Conservation (phyloP, 257 asterid species). For the Scutellaria baicalensis region DNA sequence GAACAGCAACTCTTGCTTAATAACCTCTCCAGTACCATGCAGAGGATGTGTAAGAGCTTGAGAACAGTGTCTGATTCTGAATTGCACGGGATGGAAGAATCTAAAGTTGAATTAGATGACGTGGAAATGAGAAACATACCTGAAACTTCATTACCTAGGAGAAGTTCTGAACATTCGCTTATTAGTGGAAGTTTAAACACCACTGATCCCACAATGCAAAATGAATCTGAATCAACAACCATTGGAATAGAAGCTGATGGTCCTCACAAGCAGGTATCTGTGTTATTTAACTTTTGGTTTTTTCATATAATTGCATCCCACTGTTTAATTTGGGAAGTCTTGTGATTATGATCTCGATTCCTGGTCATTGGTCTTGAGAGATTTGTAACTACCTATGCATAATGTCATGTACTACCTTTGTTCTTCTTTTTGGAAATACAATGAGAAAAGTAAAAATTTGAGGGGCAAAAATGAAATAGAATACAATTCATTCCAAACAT, state of each 20-base stretch:
- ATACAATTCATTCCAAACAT: background rate
- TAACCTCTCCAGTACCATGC: slow-evolving; percentile 88
- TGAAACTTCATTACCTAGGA: slow-evolving; percentile 27
- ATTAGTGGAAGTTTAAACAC: slow-evolving; percentile 27
- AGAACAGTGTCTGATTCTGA: slow-evolving; percentile 73
- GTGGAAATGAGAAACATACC: slow-evolving; percentile 20
- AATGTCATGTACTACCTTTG: background rate
- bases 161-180: slow-evolving; percentile 35
- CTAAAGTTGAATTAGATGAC: slow-evolving; percentile 23
- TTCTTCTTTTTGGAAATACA: background rate
- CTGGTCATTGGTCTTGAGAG: background rate
- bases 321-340: background rate
- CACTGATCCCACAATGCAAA: slow-evolving; percentile 12
- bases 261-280: slow-evolving; percentile 36
- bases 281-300: background rate
- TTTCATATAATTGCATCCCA: background rate
- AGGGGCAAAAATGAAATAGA: background rate
- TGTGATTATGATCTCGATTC: background rate
- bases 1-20: slow-evolving; percentile 80
- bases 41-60: slow-evolving; percentile 73
- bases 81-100: slow-evolving; percentile 25
- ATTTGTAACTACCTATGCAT: background rate
- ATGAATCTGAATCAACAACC: slow-evolving; percentile 27
- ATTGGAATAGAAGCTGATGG: slow-evolving; percentile 25
- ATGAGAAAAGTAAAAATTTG: background rate